phyloP scores from a whole-genome alignment of 192 early-diverging fungal genomes.

The Podila epicladia region DNA sequence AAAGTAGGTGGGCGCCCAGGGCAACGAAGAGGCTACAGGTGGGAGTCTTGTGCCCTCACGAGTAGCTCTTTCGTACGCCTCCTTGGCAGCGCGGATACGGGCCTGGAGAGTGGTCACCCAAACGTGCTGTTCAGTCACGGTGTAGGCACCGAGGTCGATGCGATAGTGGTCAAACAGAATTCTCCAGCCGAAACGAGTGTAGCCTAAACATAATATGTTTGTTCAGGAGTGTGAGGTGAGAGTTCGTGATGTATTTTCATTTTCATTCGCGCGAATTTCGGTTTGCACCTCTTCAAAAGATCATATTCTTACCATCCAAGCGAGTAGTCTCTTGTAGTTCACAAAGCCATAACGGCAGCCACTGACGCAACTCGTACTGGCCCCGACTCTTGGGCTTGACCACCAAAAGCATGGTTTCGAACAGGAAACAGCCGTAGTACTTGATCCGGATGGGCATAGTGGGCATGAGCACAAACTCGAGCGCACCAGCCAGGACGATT shows the following conservation, averaged over 20 bases:
- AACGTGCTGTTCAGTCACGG: constrained; percentile 60
- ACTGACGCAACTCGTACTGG: constrained; percentile 66
- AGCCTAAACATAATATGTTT: constrained; percentile 9
- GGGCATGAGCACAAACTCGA: constrained; percentile 55
- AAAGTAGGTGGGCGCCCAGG: background rate
- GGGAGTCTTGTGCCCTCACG: constrained; percentile 5
- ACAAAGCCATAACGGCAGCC: constrained; percentile 73
- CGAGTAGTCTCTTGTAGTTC: constrained; percentile 60
- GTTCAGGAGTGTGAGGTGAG: background rate
- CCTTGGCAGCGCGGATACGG: constrained; percentile 57
- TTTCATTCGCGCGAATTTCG: background rate
- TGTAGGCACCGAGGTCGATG: constrained; percentile 65
- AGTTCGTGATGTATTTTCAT: background rate
- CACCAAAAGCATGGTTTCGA: constrained; percentile 67
- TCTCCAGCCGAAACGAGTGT: constrained; percentile 37
- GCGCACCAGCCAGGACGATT: constrained; percentile 53
- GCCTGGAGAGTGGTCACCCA: constrained; percentile 60
- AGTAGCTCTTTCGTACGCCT: constrained; percentile 11
- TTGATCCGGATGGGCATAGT: constrained; percentile 48
- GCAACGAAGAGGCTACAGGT: constrained; percentile 14
- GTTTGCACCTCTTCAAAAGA: background rate
- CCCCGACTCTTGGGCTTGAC: constrained; percentile 60
- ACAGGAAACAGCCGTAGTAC: constrained; percentile 72
- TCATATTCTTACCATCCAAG: constrained; percentile 26
- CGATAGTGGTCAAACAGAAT: constrained; percentile 50